Conservation (phyloP, 768 basidiomycete species). For the Polyporus arcularius region DNA sequence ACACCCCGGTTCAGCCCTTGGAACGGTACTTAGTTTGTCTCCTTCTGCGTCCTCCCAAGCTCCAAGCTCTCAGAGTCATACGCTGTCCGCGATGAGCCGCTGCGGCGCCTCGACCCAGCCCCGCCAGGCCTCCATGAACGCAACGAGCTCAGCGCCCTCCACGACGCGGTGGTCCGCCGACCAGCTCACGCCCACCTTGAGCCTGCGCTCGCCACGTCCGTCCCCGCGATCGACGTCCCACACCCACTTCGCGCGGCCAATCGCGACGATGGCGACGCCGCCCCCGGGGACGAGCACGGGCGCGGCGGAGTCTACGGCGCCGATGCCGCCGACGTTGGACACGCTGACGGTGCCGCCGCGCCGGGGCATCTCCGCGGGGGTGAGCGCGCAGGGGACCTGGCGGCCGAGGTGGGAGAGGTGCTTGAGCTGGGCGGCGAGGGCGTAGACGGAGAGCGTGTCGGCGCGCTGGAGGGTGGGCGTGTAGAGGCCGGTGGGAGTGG, state of each 20-base stretch:
- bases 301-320: slow-evolving; percentile 64
- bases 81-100: slow-evolving; percentile 58
- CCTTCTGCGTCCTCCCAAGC: neutral
- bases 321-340: slow-evolving; percentile 83
- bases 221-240: slow-evolving; percentile 64
- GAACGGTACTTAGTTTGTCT: neutral
- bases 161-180: slow-evolving; percentile 86
- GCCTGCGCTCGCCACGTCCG: slow-evolving; percentile 49
- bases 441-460: slow-evolving; percentile 57
- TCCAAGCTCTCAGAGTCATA: slow-evolving; percentile 14
- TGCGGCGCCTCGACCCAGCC: slow-evolving; percentile 75
- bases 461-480: slow-evolving; percentile 68
- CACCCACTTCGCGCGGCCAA: slow-evolving; percentile 78
- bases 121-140: slow-evolving; percentile 87
- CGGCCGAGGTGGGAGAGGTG: slow-evolving; percentile 67
- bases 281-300: slow-evolving; percentile 83
- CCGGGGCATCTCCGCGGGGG: slow-evolving; percentile 68
- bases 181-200: slow-evolving; percentile 75
- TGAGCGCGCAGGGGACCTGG: slow-evolving; percentile 64
- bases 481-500: slow-evolving; percentile 82
- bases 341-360: slow-evolving; percentile 80
- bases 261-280: slow-evolving; percentile 82
- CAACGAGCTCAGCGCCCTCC: slow-evolving; percentile 87
- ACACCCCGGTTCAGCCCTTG: no score
- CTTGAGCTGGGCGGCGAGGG: slow-evolving; percentile 60